Base-by-base conservation (phyloP, 2,329 filamentous ascomycete genomes). In the Fusarium sp. region DNA sequence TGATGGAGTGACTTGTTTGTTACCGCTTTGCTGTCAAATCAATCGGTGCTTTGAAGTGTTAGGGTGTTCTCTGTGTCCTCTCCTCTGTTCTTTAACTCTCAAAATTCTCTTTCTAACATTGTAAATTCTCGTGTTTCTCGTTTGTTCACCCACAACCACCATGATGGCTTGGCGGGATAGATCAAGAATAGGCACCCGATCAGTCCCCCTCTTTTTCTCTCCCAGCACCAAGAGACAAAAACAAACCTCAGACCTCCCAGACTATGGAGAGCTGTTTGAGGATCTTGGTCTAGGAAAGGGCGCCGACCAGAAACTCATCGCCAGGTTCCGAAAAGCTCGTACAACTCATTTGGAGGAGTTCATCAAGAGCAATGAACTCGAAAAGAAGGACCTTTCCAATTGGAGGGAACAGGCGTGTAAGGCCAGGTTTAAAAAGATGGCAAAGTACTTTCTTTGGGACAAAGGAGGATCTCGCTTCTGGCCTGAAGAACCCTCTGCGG, bases 251-350 rank as follows among this genome's bases (percentile, higher is more conserved):
- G 35, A 10, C 3, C 35, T 37, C 35, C 35, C 35, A 10, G n/a
- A 17, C 35, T 37, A 37, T 46, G 39, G 37, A n/a, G 19, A 46
- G 9, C 47, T 57, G 6, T 20, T 44, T 22, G 11, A 10, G 22
- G 54, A 57, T 15, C 54, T 57, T 30, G 59, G 59, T 8, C 14
- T 62, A 6, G 57, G 57, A 13, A 23, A 39, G n/a, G 6, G 15
- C 22, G 15, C 20, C 7, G 49, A 49, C 13, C 40, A 33, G 10
- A 4, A 2, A 14, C 4, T 23, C 4, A 14, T 20, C 5, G 6
- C 11, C 9, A 17, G 22, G 17, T 62, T 62, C 44, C 20, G 25
- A 13, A 2, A 3, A 3, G n/a, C 32, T 15, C 37, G 39, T 25
- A 13, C 3, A 15, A 15, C 6, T 8, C 25, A 19, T 30, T 20